A percentile compares a stretch with the other conserved stretches of the same genome.
These are phyloP conservation scores for Euptelea pleiosperma DNA, from an alignment of 164 flowering plant genomes.

Conservation along the genomic window DNA sequence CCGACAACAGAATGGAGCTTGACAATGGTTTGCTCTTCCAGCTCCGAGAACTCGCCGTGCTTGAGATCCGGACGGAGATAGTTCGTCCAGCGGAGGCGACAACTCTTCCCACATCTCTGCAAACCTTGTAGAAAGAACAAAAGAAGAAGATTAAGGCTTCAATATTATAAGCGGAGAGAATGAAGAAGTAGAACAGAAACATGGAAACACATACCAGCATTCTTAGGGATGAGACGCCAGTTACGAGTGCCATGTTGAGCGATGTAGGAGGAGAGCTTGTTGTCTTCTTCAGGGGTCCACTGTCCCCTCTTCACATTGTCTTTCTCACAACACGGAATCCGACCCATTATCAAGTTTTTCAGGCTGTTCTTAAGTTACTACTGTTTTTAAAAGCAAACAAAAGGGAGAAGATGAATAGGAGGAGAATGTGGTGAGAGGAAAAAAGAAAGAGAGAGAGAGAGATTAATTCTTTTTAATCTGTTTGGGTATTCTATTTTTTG, in stretches of 20 bases:
- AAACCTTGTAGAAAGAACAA: constrained; percentile 51
- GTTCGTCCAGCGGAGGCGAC: constrained; percentile 94
- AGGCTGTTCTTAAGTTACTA: background rate
- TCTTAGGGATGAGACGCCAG: constrained; percentile 97
- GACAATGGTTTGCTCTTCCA: constrained; percentile 84
- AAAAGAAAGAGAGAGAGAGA: background rate
- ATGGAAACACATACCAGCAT: constrained; percentile 54
- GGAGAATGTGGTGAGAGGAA: background rate
- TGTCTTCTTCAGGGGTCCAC: constrained; percentile 98
- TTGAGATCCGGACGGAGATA: constrained; percentile 94
- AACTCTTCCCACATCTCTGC: constrained; percentile 96
- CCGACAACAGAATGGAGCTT: constrained; percentile 85
- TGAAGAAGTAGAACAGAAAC: background rate
- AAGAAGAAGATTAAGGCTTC: background rate
- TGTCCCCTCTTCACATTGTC: constrained; percentile 95
- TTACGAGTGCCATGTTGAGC: constrained; percentile 96
- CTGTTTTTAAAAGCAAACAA: constrained; percentile 2
- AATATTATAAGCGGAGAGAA: background rate
- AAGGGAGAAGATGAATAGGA: background rate
- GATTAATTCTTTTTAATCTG: background rate
- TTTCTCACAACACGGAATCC: constrained; percentile 97
- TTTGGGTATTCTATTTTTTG: background rate
- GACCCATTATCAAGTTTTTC: constrained; percentile 53
- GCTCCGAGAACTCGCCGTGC: constrained; percentile 80
- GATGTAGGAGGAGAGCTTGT: constrained; percentile 86